These are phyloP conservation scores for Cyberlindnera xylosilytica DNA, from an alignment of 805 yeast species.

Conservation along the genomic window DNA sequence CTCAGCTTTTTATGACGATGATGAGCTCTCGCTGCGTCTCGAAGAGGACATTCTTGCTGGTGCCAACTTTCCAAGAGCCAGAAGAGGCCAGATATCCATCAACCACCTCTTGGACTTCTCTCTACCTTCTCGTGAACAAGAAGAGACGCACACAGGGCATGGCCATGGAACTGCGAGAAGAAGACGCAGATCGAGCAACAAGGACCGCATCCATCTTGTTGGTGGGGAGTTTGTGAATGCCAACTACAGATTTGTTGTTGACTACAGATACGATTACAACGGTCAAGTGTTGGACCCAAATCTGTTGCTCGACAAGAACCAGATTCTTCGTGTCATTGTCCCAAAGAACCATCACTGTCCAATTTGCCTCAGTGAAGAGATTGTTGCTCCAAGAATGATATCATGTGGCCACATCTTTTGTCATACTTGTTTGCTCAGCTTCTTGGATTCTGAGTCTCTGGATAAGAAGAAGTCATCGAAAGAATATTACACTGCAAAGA, in stretches of 20 bases:
- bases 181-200: constrained; percentile 28
- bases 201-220: constrained; percentile 43
- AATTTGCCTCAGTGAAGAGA: constrained; percentile 79
- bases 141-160: not conserved
- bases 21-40: constrained; percentile 30
- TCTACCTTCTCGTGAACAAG: constrained; percentile 37
- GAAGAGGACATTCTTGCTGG: constrained; percentile 34
- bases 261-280: constrained; percentile 50
- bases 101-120: constrained; percentile 65
- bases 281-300: constrained; percentile 72
- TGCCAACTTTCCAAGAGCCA: constrained; percentile 32
- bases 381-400: constrained; percentile 92
- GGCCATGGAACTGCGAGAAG: constrained; percentile 11
- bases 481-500: constrained; percentile 33
- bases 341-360: constrained; percentile 84
- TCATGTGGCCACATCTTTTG: constrained; percentile 94
- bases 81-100: constrained; percentile 47
- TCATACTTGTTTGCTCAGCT: constrained; percentile 71
- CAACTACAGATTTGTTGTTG: constrained; percentile 80
- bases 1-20: not conserved
- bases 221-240: constrained; percentile 79
- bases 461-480: constrained; percentile 30
- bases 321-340: constrained; percentile 69
- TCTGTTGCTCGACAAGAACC: constrained; percentile 56
- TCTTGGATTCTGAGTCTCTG: constrained; percentile 51